A percentile compares a stretch with the other conserved stretches of the same genome.
Conservation (phyloP, 345 rosid species). For the Turnera subulata region DNA sequence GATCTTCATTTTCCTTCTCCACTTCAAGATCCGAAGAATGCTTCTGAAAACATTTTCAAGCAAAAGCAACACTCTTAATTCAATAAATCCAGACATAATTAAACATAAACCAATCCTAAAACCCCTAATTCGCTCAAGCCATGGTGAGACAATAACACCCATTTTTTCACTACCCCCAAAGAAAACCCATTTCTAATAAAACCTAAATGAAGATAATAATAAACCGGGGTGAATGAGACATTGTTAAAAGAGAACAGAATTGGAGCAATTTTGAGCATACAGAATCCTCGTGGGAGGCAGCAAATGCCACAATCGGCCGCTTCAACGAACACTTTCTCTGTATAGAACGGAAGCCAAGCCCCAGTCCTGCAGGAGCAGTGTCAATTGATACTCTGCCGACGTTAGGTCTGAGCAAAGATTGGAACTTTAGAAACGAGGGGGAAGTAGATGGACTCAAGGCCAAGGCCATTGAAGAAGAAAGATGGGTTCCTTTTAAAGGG, state of each 20-base stretch:
- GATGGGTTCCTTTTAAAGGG: neutral
- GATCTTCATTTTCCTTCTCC: conserved; percentile 45
- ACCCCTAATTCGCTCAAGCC: no score
- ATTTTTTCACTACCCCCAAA: neutral
- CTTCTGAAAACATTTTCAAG: conserved; percentile 26
- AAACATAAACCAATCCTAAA: neutral
- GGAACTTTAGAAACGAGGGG: conserved; percentile 6
- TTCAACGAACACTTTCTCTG: conserved; percentile 25
- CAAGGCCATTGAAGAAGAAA: conserved; percentile 9
- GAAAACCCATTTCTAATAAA: no score
- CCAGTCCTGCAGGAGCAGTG: conserved; percentile 18
- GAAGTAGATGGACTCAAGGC: neutral
- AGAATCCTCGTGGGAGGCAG: conserved; percentile 68
- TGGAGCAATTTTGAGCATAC: conserved; percentile 19
- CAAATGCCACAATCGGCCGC: conserved; percentile 33
- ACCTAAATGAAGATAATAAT: no score
- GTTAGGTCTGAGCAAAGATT: conserved; percentile 3
- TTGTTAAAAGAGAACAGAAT: no score
- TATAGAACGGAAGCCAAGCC: conserved; percentile 28
- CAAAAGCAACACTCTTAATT: neutral
- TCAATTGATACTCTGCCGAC: conserved; percentile 2
- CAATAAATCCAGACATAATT: neutral
- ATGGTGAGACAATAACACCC: no score
- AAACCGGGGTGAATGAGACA: no score
- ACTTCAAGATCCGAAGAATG: conserved; percentile 60